Percentiles rank a stretch among this genome's conserved stretches.
Conservation (phyloP, 2,329 filamentous ascomycete species). For the Aspergillus sp. region DNA sequence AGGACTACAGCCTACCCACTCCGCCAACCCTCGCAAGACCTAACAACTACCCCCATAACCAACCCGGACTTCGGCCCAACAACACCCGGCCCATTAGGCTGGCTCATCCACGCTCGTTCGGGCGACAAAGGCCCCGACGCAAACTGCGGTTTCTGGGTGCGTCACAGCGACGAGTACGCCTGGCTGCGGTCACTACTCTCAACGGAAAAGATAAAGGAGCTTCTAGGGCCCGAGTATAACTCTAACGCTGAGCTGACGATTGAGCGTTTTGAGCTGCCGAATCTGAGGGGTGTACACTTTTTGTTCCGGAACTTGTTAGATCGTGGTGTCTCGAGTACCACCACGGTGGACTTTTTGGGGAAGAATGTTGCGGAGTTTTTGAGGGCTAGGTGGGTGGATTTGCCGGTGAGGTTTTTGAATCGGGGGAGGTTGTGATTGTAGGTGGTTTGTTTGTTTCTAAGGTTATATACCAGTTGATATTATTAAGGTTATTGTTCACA, state of each 20-base stretch:
- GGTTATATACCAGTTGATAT: no score
- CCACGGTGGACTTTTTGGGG: constrained; percentile 37
- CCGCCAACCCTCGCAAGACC: constrained; percentile 16
- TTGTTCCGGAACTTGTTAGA: constrained; percentile 38
- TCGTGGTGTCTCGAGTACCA: constrained; percentile 33
- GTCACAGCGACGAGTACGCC: constrained; percentile 42
- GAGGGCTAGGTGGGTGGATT: constrained; percentile 32
- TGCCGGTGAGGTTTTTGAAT: constrained; percentile 34
- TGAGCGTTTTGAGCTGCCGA: constrained; percentile 49
- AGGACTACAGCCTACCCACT: constrained; percentile 17
- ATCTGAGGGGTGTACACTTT: constrained; percentile 41
- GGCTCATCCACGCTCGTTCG: constrained; percentile 37
- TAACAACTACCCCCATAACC: constrained; percentile 8
- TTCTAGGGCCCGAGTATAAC: constrained; percentile 26
- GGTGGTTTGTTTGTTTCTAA: no score
- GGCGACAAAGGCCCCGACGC: constrained; percentile 49
- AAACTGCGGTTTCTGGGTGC: constrained; percentile 50
- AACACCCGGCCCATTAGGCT: constrained; percentile 28
- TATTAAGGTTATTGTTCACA: no score
- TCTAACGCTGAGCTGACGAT: constrained; percentile 26
- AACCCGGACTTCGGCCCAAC: constrained; percentile 22
- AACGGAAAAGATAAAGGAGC: constrained; percentile 15
- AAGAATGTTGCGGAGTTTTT: constrained; percentile 41
- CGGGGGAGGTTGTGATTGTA: constrained; percentile 22
- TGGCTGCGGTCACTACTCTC: constrained; percentile 39